Percentiles rank a stretch among this genome's conserved stretches.
Conservation (phyloP, 345 rosid genomes). For the Kernera saxatilis region DNA sequence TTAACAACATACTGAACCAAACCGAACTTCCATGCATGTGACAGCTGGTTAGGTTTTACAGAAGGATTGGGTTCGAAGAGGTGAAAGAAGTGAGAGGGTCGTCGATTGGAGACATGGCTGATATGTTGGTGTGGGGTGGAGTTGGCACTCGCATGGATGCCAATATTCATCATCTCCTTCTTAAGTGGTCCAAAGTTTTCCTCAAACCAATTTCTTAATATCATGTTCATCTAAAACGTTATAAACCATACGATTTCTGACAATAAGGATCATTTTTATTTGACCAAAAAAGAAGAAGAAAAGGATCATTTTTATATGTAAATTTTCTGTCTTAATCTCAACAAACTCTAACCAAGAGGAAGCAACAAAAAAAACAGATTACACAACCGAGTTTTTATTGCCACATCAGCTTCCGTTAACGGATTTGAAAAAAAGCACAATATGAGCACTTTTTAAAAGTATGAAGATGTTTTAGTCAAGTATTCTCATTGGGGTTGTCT, state of each 20-base stretch:
- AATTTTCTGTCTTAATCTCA: background rate
- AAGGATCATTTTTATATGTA: background rate
- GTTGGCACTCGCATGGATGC: slow-evolving; percentile 94
- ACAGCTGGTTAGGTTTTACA: slow-evolving; percentile 83
- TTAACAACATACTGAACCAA: background rate
- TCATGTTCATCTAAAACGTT: background rate
- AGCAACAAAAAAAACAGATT: no score
- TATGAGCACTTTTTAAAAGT: no score
- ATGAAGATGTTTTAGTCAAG: slow-evolving; percentile 9
- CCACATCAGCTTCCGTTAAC: no score
- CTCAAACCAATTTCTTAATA: slow-evolving; percentile 15
- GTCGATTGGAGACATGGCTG: slow-evolving; percentile 61
- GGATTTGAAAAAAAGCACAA: no score
- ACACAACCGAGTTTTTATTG: no score
- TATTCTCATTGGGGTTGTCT: slow-evolving; percentile 7
- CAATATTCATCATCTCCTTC: slow-evolving; percentile 52
- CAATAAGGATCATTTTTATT: background rate
- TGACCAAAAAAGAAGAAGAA: no score
- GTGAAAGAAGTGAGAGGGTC: slow-evolving; percentile 86
- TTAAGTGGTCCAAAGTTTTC: slow-evolving; percentile 59
- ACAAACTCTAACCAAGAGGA: no score
- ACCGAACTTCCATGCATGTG: background rate
- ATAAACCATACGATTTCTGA: background rate
- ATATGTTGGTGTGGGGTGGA: slow-evolving; percentile 94
- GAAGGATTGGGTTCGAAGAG: slow-evolving; percentile 63